A percentile compares a stretch with the other conserved stretches of the same genome.
phyloP scores from a whole-genome alignment of 2,329 filamentous ascomycete genomes.

The Alternaria panax region DNA sequence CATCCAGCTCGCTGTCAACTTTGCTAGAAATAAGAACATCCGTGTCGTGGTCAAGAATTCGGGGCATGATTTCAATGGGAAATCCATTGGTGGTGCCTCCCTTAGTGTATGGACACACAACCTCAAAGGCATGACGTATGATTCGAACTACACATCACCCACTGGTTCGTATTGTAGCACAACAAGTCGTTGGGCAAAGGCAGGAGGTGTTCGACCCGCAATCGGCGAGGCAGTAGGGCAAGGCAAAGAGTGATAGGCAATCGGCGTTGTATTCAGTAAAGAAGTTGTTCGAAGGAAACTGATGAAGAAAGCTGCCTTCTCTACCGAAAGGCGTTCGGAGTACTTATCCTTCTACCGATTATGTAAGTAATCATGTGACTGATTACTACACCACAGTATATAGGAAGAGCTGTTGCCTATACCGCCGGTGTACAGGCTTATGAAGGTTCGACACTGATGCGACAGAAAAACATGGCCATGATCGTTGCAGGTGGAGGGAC shows the following conservation, averaged over 20 bases:
- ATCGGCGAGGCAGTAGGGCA: too few relatives aligned
- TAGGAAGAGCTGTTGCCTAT: slow-evolving; percentile 55
- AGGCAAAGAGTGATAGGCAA: too few relatives aligned
- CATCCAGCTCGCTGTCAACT: slow-evolving; percentile 40
- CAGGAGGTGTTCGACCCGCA: too few relatives aligned
- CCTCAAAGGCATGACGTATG: slow-evolving; percentile 18
- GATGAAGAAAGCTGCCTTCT: too few relatives aligned
- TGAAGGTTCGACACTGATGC: slow-evolving; percentile 58
- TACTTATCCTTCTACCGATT: too few relatives aligned
- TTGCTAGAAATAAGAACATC: slow-evolving; percentile 41
- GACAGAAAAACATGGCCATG: slow-evolving; percentile 54
- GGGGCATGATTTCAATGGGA: slow-evolving; percentile 37
- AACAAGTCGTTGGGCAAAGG: too few relatives aligned
- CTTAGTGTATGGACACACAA: slow-evolving; percentile 27
- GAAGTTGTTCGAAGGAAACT: too few relatives aligned
- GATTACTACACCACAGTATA: too few relatives aligned
- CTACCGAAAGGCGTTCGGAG: too few relatives aligned
- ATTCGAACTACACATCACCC: slow-evolving; percentile 17
- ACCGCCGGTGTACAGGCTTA: slow-evolving; percentile 60
- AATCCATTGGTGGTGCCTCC: slow-evolving; percentile 18
- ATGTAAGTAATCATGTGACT: too few relatives aligned
- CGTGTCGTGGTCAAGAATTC: slow-evolving; percentile 44
- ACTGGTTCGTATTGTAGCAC: slow-evolving; percentile 22
- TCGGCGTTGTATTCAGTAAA: too few relatives aligned
- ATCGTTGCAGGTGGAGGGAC: slow-evolving; percentile 62